Conservation (phyloP, 768 basidiomycete species). For the Tylopilus vinaceipallidus region DNA sequence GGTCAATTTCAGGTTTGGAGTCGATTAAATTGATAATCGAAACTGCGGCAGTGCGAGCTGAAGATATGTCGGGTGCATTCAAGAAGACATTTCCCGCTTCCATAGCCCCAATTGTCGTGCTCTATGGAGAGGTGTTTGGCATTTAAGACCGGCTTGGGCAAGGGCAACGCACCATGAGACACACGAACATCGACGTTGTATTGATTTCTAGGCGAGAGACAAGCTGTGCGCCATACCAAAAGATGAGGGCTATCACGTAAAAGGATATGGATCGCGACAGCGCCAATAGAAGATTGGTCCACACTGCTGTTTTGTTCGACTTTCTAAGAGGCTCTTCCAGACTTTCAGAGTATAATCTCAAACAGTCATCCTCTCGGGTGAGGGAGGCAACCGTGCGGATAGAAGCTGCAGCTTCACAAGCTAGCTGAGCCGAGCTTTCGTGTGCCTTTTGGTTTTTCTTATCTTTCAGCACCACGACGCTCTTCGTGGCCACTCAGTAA, state of each 20-base stretch:
- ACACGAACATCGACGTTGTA: constrained; percentile 75
- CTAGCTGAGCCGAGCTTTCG: constrained; percentile 79
- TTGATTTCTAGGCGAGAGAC: constrained; percentile 53
- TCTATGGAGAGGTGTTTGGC: constrained; percentile 36
- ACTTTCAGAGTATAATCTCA: constrained; percentile 60
- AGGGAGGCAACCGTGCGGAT: constrained; percentile 90
- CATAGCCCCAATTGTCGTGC: constrained; percentile 76
- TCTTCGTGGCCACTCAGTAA: constrained; percentile 35
- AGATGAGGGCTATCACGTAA: constrained; percentile 80
- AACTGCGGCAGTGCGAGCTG: constrained; percentile 74
- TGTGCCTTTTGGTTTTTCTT: constrained; percentile 78
- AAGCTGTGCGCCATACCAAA: constrained; percentile 72
- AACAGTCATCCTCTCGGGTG: constrained; percentile 83
- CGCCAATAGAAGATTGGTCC: constrained; percentile 64
- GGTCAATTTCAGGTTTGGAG: constrained; percentile 73
- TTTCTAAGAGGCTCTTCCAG: constrained; percentile 67
- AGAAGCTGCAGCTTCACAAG: constrained; percentile 87
- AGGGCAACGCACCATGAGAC: constrained; percentile 63
- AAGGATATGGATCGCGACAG: constrained; percentile 74
- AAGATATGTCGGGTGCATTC: constrained; percentile 86
- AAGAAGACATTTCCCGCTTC: constrained; percentile 85
- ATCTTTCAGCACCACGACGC: constrained; percentile 86
- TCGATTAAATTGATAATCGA: constrained; percentile 78
- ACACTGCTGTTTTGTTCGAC: constrained; percentile 63
- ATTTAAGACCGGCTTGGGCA: not conserved